phyloP scores from a whole-genome alignment of 2,329 filamentous ascomycete species.

The Phyllosticta citriasiana region DNA sequence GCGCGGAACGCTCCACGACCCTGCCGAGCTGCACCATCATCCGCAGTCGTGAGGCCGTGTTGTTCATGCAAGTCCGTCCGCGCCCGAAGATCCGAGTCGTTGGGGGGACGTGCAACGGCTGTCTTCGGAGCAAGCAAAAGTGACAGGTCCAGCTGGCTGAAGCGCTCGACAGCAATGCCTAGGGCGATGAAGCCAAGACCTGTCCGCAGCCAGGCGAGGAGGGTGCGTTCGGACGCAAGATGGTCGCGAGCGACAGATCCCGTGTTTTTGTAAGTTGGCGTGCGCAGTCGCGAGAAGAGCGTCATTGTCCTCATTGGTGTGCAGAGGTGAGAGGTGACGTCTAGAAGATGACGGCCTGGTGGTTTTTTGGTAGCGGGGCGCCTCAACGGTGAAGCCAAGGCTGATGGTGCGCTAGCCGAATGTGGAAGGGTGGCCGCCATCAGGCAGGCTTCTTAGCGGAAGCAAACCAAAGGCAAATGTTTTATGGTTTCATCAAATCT shows the following conservation, averaged over 20 bases:
- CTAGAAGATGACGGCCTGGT: background rate
- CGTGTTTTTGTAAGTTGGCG: conserved; percentile 31
- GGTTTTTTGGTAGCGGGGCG: background rate
- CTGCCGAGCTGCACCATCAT: background rate
- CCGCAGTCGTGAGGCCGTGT: background rate
- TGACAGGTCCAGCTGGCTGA: conserved; percentile 36
- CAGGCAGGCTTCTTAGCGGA: no score
- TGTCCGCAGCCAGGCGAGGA: conserved; percentile 43
- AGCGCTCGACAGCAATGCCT: conserved; percentile 33
- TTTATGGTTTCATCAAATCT: background rate
- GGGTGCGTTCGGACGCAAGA: conserved; percentile 45
- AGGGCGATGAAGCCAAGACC: conserved; percentile 44
- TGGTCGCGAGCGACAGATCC: conserved; percentile 43
- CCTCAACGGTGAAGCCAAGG: background rate
- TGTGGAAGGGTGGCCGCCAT: background rate
- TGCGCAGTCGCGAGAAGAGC: conserved; percentile 10
- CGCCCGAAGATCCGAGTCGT: background rate
- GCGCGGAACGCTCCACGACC: background rate
- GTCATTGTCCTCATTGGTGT: conserved; percentile 14
- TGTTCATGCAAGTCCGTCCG: background rate
- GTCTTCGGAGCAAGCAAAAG: conserved; percentile 16
- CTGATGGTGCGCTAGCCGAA: background rate
- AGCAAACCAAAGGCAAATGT: background rate
- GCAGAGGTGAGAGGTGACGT: background rate
- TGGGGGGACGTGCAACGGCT: conserved; percentile 12